Conservation (phyloP, 192 early-diverging fungal species). For the Chytriomyces confervae region DNA sequence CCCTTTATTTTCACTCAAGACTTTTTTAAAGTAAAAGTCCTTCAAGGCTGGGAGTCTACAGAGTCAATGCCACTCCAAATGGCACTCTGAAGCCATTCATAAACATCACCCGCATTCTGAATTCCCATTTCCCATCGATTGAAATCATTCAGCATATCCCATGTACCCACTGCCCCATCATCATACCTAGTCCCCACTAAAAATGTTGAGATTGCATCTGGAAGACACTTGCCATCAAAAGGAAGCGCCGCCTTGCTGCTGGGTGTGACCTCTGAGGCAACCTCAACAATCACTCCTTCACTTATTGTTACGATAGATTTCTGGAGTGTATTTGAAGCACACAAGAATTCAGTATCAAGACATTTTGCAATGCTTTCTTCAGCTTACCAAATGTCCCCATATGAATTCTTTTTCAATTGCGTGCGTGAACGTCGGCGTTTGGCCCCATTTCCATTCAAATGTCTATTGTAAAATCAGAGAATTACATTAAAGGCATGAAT, state of each 20-base stretch:
- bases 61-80: constrained; percentile 27
- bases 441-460: constrained; percentile 91
- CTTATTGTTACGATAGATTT: not conserved
- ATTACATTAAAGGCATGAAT: not conserved
- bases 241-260: not conserved
- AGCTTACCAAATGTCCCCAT: constrained; percentile 42
- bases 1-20: too few species aligned
- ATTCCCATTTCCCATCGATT: constrained; percentile 10
- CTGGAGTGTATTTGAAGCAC: not conserved
- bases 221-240: too few species aligned
- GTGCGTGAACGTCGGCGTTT: constrained; percentile 85
- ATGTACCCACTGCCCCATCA: constrained; percentile 10
- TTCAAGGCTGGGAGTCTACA: too few species aligned
- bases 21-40: too few species aligned
- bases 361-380: too few species aligned
- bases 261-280: not conserved
- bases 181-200: constrained; percentile 10
- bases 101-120: not conserved
- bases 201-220: constrained; percentile 8
- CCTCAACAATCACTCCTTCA: constrained; percentile 9
- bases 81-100: constrained; percentile 4
- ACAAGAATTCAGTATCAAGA: too few species aligned
- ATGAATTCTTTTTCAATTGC: constrained; percentile 33
- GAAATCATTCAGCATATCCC: constrained; percentile 5
- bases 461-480: constrained; percentile 37